These are phyloP conservation scores for Globisporangium rhizosaccharum DNA, from an alignment of 352 stramenopile genomes.

Conservation along the genomic window DNA sequence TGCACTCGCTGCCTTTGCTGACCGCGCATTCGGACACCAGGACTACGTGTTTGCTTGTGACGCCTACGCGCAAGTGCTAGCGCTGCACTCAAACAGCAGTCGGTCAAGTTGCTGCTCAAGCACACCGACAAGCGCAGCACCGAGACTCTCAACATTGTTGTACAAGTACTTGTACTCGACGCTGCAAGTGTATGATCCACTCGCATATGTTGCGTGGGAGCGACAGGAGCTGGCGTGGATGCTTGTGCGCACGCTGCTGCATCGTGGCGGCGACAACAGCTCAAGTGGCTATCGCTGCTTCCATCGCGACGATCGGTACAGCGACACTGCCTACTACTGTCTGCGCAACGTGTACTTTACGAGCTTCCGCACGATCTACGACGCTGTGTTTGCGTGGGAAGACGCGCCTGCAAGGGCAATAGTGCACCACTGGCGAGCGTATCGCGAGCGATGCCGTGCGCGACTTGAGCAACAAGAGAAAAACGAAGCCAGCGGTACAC, in stretches of 20 bases:
- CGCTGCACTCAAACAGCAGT: not conserved
- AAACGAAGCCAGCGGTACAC: not conserved
- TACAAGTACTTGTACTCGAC: constrained; percentile 23
- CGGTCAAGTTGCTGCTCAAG: not conserved
- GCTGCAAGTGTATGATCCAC: constrained; percentile 18
- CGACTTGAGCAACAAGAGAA: not conserved
- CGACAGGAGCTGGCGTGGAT: constrained; percentile 24
- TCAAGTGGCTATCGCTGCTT: not conserved
- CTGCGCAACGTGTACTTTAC: constrained; percentile 24
- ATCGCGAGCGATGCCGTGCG: not conserved
- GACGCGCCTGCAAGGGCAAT: constrained; percentile 26
- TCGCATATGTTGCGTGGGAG: constrained; percentile 14
- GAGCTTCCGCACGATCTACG: constrained; percentile 31
- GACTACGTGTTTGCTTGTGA: constrained; percentile 36
- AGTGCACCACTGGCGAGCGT: constrained; percentile 25
- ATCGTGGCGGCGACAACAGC: not conserved
- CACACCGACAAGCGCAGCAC: not conserved
- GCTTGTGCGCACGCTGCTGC: constrained; percentile 12
- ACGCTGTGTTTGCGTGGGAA: constrained; percentile 30
- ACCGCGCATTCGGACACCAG: constrained; percentile 22
- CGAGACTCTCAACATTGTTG: constrained; percentile 14
- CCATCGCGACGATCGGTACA: constrained; percentile 8
- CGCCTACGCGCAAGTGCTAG: constrained; percentile 16
- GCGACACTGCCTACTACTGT: constrained; percentile 24
- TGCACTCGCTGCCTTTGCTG: constrained; percentile 13